Evolutionary conservation across 2,329 filamentous ascomycete genomes (phyloP).

Genomic region (Fusarium sp.): DNA sequence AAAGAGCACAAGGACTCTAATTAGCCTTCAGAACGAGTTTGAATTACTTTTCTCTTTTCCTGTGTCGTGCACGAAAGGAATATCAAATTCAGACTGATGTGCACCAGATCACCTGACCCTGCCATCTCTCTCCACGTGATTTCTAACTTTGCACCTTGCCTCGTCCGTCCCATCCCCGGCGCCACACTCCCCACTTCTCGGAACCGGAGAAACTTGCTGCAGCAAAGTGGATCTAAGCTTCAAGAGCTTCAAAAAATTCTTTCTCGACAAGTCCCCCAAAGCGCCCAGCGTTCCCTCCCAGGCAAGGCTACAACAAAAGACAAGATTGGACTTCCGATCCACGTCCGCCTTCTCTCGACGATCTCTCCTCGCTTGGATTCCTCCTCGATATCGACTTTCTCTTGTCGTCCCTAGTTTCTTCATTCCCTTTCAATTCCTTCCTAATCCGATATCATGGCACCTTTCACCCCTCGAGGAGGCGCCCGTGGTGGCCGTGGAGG

Average conservation of each 20-base stretch:
- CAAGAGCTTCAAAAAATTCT: slow-evolving; percentile 56
- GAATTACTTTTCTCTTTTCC: not conserved
- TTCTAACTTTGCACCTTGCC: not conserved
- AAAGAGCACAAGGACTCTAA: no score
- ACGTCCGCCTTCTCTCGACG: slow-evolving; percentile 42
- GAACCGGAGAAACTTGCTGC: slow-evolving; percentile 42
- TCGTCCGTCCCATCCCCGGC: slow-evolving; percentile 27
- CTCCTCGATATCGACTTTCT: slow-evolving; percentile 26
- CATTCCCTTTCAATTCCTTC: slow-evolving; percentile 41
- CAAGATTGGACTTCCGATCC: slow-evolving; percentile 48
- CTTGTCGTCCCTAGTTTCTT: slow-evolving; percentile 32
- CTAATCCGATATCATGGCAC: slow-evolving; percentile 47
- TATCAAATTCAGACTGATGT: slow-evolving; percentile 10
- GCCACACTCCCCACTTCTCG: slow-evolving; percentile 11
- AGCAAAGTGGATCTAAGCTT: slow-evolving; percentile 43
- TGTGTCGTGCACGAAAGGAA: not conserved
- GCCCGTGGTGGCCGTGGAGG: slow-evolving; percentile 48
- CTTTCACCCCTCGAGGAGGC: slow-evolving; percentile 48
- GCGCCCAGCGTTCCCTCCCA: slow-evolving; percentile 41
- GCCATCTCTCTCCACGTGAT: slow-evolving; percentile 38
- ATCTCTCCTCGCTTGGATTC: slow-evolving; percentile 31
- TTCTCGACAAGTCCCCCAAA: slow-evolving; percentile 43
- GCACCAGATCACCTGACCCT: slow-evolving; percentile 40
- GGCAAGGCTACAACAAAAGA: slow-evolving; percentile 48
- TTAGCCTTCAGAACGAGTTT: not conserved